Evolutionary conservation across 73 alveolate species (phyloP), one percentile per base, ranked within the genome.

Genomic region (Tetrahymena borealis): DNA sequence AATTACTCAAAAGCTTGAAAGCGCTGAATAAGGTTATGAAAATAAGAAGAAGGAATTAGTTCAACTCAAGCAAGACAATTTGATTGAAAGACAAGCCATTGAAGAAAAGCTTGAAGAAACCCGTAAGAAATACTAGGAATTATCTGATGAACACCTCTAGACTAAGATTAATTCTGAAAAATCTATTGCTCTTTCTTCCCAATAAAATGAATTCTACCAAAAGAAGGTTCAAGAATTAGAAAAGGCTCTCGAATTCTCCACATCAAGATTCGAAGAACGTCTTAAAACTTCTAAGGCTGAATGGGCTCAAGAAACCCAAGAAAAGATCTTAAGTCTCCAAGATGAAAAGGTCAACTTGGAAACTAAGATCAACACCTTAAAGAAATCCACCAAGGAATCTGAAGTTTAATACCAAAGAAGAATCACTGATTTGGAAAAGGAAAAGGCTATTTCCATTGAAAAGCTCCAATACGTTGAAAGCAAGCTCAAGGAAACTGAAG

Each of bases 221-320:
- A 96, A 96, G 41, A 95, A 96, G 94, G 96, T 96, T 32, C 98
- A 96, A 33, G 99, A 98, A 93, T 85, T 94, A 15, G 78, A 94
- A 77, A 96, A 95, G 91, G 93, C 94, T 13, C 90, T 94, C 4
- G 99, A 97, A 90, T 92, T 91, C 7, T 78, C 95, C 91, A 95
- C 94, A 91, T 95, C 94, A 91, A 92, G 98, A 96, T 94, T 96
- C 91, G 98, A 96, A 97, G 97, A 97, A 91, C 93, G 96, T 33
- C 91, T 92, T 40, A 90, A 95, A 60, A 36, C 94, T 33, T 95
- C 94, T 35, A 95, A 95, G 37, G 79, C 92, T 33, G 99, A 97
- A 91, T 96, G 94, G 91, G 95, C 94, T 31, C 78, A 93, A 78
- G 97, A 96, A 78, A 41, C 95, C 42, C 95, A 79, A 33, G 98